Base-by-base conservation (phyloP, 345 rosid genomes). In the Mallotus nudiflorus region DNA sequence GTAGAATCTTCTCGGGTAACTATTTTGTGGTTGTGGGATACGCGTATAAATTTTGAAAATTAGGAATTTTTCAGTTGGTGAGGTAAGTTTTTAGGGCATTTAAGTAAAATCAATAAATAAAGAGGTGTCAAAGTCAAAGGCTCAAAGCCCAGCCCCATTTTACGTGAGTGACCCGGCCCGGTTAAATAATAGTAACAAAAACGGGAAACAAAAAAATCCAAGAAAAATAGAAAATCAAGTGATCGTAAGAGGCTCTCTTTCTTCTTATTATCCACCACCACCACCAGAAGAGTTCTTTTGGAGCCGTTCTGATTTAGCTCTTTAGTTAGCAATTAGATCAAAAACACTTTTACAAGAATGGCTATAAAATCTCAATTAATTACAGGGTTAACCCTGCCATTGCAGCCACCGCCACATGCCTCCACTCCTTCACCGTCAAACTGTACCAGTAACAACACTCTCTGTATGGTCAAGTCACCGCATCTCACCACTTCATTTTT, bases 341-440 rank as follows among this genome's bases (percentile, higher is more conserved):
- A 44, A 44, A 20, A 27, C 6, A 16, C 16, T 15, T 4, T 67
- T 15, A 8, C 14, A 48, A 18, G 39, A 40, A 74, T 74, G 77
- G 72, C 83, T 42, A 68, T 55, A 18, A 83, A 82, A 39, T 70
- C 84, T 5, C 87, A 82, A 33, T 62, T 78, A 65, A 49, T 87
- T 71, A 52, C 89, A 8, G 82, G 85, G 53, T 71, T 82, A 37
- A n/a, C 78, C 35, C 25, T 73, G 60, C 78, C 86, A 33, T 44
- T 74, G 42, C 74, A 69, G 19, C 71, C 75, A 2, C 72, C 84
- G 62, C 72, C 84, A 62, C 75, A 82, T 42, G 71, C 80, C 46
- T 61, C 78, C 62, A 64, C 80, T 51, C 65, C 80, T 31, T 75
- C 88, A 6, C 39, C 70, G 77, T 68, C 86, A 27, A 40, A 16